Evolutionary conservation across 164 flowering plant species (phyloP).

Genomic region (Vitis riparia): DNA sequence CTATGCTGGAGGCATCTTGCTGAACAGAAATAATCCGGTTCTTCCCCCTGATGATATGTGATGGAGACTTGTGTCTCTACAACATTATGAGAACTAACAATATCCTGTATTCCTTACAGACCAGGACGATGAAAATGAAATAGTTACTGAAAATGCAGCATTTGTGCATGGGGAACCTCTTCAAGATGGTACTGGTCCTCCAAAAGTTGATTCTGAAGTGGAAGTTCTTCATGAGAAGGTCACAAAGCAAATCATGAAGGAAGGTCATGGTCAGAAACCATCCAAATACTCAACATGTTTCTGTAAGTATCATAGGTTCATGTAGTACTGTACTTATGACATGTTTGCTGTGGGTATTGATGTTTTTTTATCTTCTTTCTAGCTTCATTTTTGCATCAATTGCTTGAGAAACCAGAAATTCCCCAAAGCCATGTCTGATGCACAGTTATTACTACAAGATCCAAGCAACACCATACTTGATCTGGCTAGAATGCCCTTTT

Average conservation of each 20-base stretch:
- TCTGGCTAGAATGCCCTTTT: too few relatives aligned
- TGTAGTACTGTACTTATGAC: background rate
- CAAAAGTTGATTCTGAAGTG: slow-evolving; percentile 68
- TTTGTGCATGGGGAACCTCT: slow-evolving; percentile 65
- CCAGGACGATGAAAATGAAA: slow-evolving; percentile 54
- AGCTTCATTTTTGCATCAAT: too few relatives aligned
- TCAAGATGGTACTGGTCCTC: slow-evolving; percentile 65
- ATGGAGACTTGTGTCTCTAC: too few relatives aligned
- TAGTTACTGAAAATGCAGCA: slow-evolving; percentile 57
- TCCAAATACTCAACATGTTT: slow-evolving; percentile 89
- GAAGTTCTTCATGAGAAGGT: slow-evolving; percentile 84
- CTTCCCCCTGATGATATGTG: too few relatives aligned
- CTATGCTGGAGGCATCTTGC: background rate
- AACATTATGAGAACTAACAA: background rate
- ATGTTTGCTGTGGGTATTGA: background rate
- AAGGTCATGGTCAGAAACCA: slow-evolving; percentile 87
- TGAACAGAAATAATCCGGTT: background rate
- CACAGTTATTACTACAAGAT: too few relatives aligned
- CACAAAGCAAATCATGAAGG: slow-evolving; percentile 88
- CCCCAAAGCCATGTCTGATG: too few relatives aligned
- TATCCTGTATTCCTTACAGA: slow-evolving; percentile 23
- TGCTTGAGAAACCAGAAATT: too few relatives aligned
- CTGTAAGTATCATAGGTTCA: slow-evolving; percentile 47
- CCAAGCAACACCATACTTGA: too few relatives aligned
- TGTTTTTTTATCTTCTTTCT: background rate